Evolutionary conservation across 768 basidiomycete species (phyloP).

Genomic region (Trametes villosa): DNA sequence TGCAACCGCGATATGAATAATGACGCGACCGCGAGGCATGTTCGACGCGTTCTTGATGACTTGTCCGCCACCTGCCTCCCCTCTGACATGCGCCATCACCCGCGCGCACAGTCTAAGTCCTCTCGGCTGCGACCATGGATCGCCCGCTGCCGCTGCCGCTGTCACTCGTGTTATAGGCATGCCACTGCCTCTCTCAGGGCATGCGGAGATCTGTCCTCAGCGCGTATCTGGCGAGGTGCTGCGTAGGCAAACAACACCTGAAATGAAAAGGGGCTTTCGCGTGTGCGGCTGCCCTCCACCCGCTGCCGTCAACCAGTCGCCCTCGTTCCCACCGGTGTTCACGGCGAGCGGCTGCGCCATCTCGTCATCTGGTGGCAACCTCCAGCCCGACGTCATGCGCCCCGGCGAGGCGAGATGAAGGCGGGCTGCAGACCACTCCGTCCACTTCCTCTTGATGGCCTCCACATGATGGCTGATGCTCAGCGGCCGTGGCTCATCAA

Average conservation of each 20-base stretch:
- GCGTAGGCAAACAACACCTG: too few relatives aligned
- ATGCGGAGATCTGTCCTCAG: too few relatives aligned
- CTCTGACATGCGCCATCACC: not conserved
- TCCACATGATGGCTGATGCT: not conserved
- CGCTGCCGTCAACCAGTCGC: too few relatives aligned
- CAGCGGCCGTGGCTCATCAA: too few relatives aligned
- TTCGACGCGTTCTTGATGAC: not conserved
- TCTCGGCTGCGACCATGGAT: not conserved
- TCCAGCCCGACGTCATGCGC: not conserved
- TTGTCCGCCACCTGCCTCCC: not conserved
- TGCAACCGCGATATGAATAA: not conserved
- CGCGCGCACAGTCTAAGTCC: too few relatives aligned
- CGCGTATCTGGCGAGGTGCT: too few relatives aligned
- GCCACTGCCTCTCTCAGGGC: too few relatives aligned
- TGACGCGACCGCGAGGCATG: not conserved
- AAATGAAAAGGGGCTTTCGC: too few relatives aligned
- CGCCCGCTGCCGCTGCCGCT: not conserved
- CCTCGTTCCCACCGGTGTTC: too few relatives aligned
- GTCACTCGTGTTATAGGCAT: too few relatives aligned
- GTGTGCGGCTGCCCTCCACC: too few relatives aligned
- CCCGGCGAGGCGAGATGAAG: not conserved
- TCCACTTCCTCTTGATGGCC: not conserved
- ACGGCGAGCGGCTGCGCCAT: too few relatives aligned
- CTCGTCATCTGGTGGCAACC: not conserved
- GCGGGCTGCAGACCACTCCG: not conserved